These are phyloP conservation scores for Wickerhamiella bombiphila DNA, from an alignment of 805 yeast genomes.

Conservation along the genomic window DNA sequence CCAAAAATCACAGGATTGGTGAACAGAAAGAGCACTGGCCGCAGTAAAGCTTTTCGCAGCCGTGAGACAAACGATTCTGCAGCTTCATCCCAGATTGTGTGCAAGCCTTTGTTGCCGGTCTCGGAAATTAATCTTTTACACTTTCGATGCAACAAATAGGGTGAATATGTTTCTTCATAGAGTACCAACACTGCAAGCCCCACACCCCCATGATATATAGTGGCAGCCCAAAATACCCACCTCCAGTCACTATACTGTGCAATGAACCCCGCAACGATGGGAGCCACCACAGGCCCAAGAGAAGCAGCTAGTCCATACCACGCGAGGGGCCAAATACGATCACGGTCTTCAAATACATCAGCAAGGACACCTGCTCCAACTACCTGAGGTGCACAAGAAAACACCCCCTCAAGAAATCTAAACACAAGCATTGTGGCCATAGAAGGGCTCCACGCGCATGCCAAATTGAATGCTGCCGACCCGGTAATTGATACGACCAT, in stretches of 20 bases:
- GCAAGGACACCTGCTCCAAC: conserved; percentile 58
- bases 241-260: conserved; percentile 40
- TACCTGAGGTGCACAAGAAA: conserved; percentile 52
- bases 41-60: conserved; percentile 32
- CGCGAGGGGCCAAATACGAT: conserved; percentile 43
- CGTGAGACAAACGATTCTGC: conserved; percentile 7
- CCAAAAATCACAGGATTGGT: conserved; percentile 53
- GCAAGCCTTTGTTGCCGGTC: conserved; percentile 42
- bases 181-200: conserved; percentile 30
- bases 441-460: conserved; percentile 45
- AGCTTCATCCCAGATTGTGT: conserved; percentile 39
- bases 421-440: conserved; percentile 42
- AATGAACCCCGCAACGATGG: conserved; percentile 38
- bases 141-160: conserved; percentile 34
- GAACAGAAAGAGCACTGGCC: conserved; percentile 40
- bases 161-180: conserved; percentile 46
- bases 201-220: conserved; percentile 39
- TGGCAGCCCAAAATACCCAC: conserved; percentile 47
- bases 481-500: conserved; percentile 38
- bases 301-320: conserved; percentile 46
- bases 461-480: conserved; percentile 29
- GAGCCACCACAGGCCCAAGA: conserved; percentile 40
- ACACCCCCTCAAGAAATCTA: conserved; percentile 50
- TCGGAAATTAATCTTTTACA: conserved; percentile 34
- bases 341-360: conserved; percentile 39